phyloP scores from a whole-genome alignment of 129 eudicot species.

The Lactuca sativa region DNA sequence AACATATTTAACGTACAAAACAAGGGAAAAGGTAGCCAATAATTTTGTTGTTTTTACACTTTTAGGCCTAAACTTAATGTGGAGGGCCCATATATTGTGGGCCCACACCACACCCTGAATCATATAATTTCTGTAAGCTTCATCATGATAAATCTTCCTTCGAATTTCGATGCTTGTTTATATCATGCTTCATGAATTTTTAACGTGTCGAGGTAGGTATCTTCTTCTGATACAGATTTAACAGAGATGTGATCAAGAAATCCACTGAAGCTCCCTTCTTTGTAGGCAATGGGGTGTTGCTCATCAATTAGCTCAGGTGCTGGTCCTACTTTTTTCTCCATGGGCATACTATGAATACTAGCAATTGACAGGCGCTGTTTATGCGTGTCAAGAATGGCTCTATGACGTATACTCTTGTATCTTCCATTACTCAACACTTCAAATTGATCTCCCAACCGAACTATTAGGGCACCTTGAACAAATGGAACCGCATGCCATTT shows the following conservation, averaged over 20 bases:
- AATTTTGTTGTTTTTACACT: no score
- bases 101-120: no score
- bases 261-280: slow-evolving; percentile 56
- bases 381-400: slow-evolving; percentile 49
- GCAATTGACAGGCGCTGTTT: slow-evolving; percentile 57
- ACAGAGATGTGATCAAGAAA: slow-evolving; percentile 50
- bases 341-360: slow-evolving; percentile 61
- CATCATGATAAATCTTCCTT: no score
- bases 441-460: slow-evolving; percentile 71
- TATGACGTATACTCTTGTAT: slow-evolving; percentile 54
- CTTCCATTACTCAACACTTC: slow-evolving; percentile 70
- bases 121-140: no score
- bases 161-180: slow-evolving; percentile 3
- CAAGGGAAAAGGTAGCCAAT: no score
- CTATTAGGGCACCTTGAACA: slow-evolving; percentile 46
- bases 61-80: no score
- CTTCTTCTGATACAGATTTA: slow-evolving; percentile 43
- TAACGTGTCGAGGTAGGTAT: slow-evolving; percentile 60
- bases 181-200: slow-evolving; percentile 13
- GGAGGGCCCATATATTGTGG: no score
- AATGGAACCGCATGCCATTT: slow-evolving; percentile 63
- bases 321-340: slow-evolving; percentile 50
- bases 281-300: slow-evolving; percentile 49
- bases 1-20: no score
- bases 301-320: slow-evolving; percentile 60